Evolutionary conservation across 208 protist species (phyloP), one percentile per base, ranked within the genome.

Genomic region (Leishmania mexicana): DNA sequence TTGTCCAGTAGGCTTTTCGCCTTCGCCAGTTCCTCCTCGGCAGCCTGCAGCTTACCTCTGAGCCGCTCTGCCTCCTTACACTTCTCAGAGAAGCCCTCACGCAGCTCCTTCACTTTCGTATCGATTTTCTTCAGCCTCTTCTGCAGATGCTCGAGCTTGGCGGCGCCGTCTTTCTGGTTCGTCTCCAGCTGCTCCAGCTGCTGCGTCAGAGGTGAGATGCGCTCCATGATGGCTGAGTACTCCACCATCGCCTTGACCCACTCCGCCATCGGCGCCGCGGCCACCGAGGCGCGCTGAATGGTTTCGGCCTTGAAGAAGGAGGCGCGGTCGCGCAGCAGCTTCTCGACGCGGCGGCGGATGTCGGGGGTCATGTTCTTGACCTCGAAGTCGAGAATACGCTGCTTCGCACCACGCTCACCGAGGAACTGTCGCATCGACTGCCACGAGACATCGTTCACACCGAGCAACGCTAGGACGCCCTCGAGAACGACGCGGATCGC

Each of bases 181-280:
- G 71, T 67, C 84, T 97, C 93, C 17, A 98, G 89, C 78, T 96
- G 81, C 58, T 96, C 86, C n/a, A 98, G 82, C 88, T 98, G 92
- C 21, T 81, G 62, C 35, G 92, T 95, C 21, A 99, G 90, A 17
- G 97, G 97, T 21, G 89, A 87, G 67, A 98, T 97, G 71, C 94
- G 87, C 72, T 99, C 92, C 78, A 99, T 92, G 65, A 99, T 99
- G 49, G 87, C 90, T 38, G 98, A 91, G 94, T 99, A 99, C 81
- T 98, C 84, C 3, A 99, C 79, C 88, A 98, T 98, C 17, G 99
- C 99, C 84, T 96, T 98, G 28, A 99, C 98, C 99, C 99, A 99
- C 79, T 94, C 91, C 19, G 99, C 99, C 86, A 99, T 96, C 79
- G 99, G 98, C 15, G 97, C 97, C 21, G 98, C 98, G 0, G 99